Evolutionary conservation across 805 yeast species (phyloP).

Genomic region (Pichia paraexigua): DNA sequence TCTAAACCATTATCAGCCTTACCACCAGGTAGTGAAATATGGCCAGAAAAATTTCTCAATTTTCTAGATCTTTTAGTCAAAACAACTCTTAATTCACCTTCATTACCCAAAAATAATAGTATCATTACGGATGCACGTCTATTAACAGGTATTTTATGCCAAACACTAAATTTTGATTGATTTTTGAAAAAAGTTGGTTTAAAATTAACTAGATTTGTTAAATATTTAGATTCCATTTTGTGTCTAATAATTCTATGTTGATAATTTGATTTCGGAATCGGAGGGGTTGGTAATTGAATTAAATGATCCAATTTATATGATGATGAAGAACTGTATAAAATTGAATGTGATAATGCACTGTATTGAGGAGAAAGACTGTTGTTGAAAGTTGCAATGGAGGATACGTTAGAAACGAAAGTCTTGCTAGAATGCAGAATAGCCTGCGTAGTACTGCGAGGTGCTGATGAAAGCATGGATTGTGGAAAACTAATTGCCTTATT

Average conservation of each 20-base stretch:
- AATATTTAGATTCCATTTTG: conserved; percentile 27
- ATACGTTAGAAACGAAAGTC: not conserved
- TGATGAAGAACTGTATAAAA: not conserved
- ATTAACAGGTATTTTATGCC: conserved; percentile 57
- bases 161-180: conserved; percentile 32
- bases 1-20: conserved; percentile 68
- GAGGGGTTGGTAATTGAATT: conserved; percentile 1
- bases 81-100: conserved; percentile 70
- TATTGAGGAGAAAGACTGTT: not conserved
- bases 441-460: not conserved
- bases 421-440: not conserved
- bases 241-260: conserved; percentile 6
- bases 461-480: not conserved
- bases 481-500: not conserved
- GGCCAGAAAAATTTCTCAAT: conserved; percentile 75
- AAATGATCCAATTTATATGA: not conserved
- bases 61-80: conserved; percentile 69
- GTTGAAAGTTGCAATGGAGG: not conserved
- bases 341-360: not conserved
- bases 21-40: conserved; percentile 91
- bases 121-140: conserved; percentile 78
- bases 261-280: conserved; percentile 2
- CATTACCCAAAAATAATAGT: conserved; percentile 60
- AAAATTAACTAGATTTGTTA: conserved; percentile 30
- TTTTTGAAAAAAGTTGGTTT: conserved; percentile 29